Conservation (phyloP, 1,139 yeast genomes). For the Suhomyces terraborum region DNA sequence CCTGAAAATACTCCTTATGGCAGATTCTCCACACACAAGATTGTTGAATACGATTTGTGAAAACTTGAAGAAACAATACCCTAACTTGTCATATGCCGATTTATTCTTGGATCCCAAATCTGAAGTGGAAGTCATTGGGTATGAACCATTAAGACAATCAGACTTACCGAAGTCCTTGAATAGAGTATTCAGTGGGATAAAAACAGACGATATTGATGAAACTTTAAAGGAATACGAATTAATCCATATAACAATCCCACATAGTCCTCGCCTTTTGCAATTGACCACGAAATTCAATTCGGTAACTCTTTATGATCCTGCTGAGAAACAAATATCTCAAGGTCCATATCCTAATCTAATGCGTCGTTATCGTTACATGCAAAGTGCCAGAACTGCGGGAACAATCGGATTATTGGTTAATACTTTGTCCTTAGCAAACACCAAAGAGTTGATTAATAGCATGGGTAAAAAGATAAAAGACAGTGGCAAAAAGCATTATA, state of each 20-base stretch:
- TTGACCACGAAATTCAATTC: conserved; percentile 68
- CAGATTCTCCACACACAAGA: conserved; percentile 62
- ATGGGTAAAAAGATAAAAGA: conserved; percentile 61
- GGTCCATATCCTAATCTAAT: conserved; percentile 79
- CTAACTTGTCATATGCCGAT: conserved; percentile 52
- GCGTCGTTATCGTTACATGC: conserved; percentile 84
- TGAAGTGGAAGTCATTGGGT: conserved; percentile 46
- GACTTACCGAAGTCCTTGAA: conserved; percentile 22
- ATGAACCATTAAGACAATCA: conserved; percentile 22
- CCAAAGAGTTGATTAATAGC: conserved; percentile 61
- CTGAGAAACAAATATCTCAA: conserved; percentile 26
- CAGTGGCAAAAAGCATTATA: conserved; percentile 88
- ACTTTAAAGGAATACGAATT: conserved; percentile 47
- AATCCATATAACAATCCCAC: conserved; percentile 73
- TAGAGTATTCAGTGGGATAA: conserved; percentile 27
- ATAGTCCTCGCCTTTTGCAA: conserved; percentile 75
- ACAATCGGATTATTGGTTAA: conserved; percentile 90
- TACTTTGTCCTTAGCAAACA: conserved; percentile 76
- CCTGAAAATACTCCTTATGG: conserved; percentile 59
- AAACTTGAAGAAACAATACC: conserved; percentile 37
- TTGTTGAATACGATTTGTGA: conserved; percentile 39
- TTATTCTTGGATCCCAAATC: conserved; percentile 36
- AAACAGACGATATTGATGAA: conserved; percentile 18
- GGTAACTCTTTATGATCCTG: conserved; percentile 52
- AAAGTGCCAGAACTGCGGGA: conserved; percentile 85